Base-by-base conservation (phyloP, 345 rosid species). In the Iberis pinnata region DNA sequence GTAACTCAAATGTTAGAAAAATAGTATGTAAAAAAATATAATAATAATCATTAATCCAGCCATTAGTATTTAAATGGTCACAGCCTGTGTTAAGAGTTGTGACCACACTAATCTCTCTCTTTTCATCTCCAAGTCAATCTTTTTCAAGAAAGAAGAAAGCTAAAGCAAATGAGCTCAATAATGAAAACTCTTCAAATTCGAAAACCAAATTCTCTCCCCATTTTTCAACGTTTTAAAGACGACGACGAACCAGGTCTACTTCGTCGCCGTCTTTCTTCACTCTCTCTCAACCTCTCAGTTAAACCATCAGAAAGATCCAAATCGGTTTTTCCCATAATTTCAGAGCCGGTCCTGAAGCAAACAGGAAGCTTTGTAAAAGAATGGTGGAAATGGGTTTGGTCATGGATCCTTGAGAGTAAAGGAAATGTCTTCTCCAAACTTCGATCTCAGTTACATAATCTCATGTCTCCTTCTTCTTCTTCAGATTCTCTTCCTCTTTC, bases 321-420 rank as follows among this genome's bases (percentile, higher is more conserved):
- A n/a, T n/a, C n/a, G n/a, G n/a, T n/a, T n/a, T n/a, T n/a, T n/a
- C n/a, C n/a, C n/a, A n/a, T n/a, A n/a, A n/a, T n/a, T n/a, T n/a
- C n/a, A n/a, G n/a, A n/a, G n/a, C n/a, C n/a, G n/a, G n/a, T n/a
- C n/a, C n/a, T n/a, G n/a, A n/a, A 73, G 3, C 56, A 71, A 44
- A 83, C 82, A 0, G 80, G 82, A 0, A 73, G 58, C 61, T 86
- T 92, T 24, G 58, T 82, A 12, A 71, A 76, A 63, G 75, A 76
- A 51, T 90, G 98, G 89, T 86, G 96, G 95, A 79, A 77, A 43
- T 82, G 83, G 90, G 75, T 86, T 22, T 79, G 94, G 79, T 69
- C 85, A n/a, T 86, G 96, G 95, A 68, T 90, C 69, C 72, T 90
- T 52, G 82, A 79, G 20, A 76, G 51, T 73, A 78, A 68, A 53